Conservation (phyloP, 768 basidiomycete genomes). For the Fomitopsis pulvina region DNA sequence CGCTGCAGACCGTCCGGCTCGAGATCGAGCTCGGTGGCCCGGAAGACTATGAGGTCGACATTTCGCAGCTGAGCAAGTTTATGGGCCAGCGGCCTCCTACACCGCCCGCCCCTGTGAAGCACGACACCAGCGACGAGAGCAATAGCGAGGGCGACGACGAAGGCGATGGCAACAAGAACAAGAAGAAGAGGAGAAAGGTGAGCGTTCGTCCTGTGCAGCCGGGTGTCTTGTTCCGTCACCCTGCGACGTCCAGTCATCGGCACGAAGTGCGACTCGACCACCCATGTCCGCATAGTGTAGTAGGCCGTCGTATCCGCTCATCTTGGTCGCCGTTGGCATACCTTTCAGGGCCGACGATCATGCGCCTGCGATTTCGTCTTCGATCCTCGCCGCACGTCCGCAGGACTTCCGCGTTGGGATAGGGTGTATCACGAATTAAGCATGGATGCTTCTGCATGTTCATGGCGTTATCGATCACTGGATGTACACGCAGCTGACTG, state of each 20-base stretch:
- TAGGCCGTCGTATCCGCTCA: too few species aligned
- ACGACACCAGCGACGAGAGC: conserved; percentile 50
- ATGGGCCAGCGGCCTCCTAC: conserved; percentile 62
- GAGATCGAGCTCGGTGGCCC: conserved; percentile 68
- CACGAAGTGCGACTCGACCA: neutral
- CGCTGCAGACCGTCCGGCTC: conserved; percentile 58
- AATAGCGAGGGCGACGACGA: conserved; percentile 39
- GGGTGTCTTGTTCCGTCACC: neutral
- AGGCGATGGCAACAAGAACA: conserved; percentile 26
- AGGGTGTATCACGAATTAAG: too few species aligned
- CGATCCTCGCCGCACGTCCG: too few species aligned
- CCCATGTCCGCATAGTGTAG: too few species aligned
- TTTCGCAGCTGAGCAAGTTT: conserved; percentile 47
- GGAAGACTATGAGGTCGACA: conserved; percentile 68
- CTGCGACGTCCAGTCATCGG: neutral
- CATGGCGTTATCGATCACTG: too few species aligned
- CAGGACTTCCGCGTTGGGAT: too few species aligned
- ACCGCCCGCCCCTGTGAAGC: conserved; percentile 34
- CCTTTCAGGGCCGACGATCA: too few species aligned
- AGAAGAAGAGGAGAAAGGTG: conserved; percentile 29
- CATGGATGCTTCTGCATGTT: too few species aligned
- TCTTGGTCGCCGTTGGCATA: too few species aligned
- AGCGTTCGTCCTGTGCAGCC: neutral
- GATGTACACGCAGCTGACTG: too few species aligned
- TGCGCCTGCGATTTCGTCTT: too few species aligned